Base-by-base conservation (phyloP, 2,329 filamentous ascomycete genomes). In the Claviceps maximensis region DNA sequence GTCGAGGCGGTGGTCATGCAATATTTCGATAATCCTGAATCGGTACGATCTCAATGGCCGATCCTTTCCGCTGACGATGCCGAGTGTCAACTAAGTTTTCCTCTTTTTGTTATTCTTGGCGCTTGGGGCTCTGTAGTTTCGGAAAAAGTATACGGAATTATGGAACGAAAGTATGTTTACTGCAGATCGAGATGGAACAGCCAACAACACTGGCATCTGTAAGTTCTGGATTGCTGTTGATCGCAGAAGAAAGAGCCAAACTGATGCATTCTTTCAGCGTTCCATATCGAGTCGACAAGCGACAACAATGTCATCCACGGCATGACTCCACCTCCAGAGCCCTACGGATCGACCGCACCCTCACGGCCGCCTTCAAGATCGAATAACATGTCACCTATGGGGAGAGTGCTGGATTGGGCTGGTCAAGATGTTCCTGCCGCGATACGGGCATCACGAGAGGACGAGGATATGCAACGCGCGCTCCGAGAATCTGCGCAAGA, bases 301-400 rank as follows among this genome's bases (percentile, higher is more conserved):
- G 71, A 74, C 53, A 66, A 65, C 55, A 62, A 62, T 38, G 61
- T 73, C 38, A 70, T 76, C 33, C 69, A 73, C 45, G 72, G 73
- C 21, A 64, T 71, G 12, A 68, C 72, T 7, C 69, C 73, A 36
- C 67, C 67, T 2, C 62, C 63, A 13, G 69, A 70, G 40, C 64
- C 66, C 47, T 73, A 73, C 54, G 68, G 67, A 38, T 65, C 67
- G 9, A 69, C 68, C 29, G 74, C 76, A 5, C 77, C 78, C 0
- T 82, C 81, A 19, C 73, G 80, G 53, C 81, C 81, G n/a, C 81
- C 81, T 1, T 84, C 81, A 23, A 70, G 80, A 64, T 71, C 75
- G 46, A 77, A 76, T 55, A 75, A 75, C 57, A 73, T 72, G 60
- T 83, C 80, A 36, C 79, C 80, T 9, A 63, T 82, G 54, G 71